phyloP scores from a whole-genome alignment of 768 basidiomycete genomes.

The Lenzites betulinus region DNA sequence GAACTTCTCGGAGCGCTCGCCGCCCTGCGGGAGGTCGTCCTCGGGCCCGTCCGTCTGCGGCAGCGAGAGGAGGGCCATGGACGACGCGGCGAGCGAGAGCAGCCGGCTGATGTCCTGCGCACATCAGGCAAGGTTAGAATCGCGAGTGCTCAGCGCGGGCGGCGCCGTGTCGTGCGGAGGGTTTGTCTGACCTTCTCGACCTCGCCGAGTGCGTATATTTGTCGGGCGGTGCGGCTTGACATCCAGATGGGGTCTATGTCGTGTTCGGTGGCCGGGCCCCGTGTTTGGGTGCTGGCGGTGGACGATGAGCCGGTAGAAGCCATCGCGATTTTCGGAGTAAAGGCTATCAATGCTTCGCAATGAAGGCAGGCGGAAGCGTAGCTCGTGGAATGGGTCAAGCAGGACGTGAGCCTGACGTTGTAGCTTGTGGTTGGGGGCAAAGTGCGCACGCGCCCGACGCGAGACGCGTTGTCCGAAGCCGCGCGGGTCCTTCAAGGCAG shows the following conservation, averaged over 20 bases:
- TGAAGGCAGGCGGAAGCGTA: too few species aligned
- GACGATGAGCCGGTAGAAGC: neutral
- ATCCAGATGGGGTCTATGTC: constrained; percentile 81
- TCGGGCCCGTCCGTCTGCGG: constrained; percentile 77
- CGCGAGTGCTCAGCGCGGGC: neutral
- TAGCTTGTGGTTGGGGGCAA: too few species aligned
- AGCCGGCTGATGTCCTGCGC: constrained; percentile 75
- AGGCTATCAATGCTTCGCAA: too few species aligned
- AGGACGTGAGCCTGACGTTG: too few species aligned
- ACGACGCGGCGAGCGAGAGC: constrained; percentile 73
- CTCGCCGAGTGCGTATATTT: constrained; percentile 77
- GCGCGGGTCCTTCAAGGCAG: too few species aligned
- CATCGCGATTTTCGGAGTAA: neutral
- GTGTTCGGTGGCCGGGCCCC: neutral
- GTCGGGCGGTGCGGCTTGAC: constrained; percentile 76
- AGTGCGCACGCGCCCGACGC: too few species aligned
- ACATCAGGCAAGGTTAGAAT: too few species aligned
- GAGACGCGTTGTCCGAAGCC: too few species aligned
- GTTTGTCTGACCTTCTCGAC: constrained; percentile 67
- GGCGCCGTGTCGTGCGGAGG: neutral
- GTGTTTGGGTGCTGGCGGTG: neutral
- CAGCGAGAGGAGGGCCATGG: constrained; percentile 76
- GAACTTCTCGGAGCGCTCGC: constrained; percentile 83
- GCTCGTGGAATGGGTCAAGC: too few species aligned
- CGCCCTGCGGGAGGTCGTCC: constrained; percentile 73